Conservation (phyloP, 495 filamentous ascomycete species). For the Chaetomium fimeti region DNA sequence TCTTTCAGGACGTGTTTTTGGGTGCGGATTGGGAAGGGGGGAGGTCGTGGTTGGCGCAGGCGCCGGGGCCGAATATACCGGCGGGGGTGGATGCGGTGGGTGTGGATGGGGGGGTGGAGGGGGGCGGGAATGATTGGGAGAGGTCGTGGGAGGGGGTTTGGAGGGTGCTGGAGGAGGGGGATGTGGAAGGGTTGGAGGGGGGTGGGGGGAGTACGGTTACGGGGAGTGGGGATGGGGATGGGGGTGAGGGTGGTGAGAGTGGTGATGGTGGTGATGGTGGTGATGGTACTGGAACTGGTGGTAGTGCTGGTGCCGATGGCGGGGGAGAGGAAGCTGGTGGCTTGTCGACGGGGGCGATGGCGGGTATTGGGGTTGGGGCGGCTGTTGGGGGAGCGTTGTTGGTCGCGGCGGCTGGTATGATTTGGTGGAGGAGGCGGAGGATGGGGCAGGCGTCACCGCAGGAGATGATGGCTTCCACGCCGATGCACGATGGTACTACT, state of each 20-base stretch:
- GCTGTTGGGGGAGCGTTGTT: not conserved
- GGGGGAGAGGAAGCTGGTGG: not conserved
- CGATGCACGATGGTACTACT: not conserved
- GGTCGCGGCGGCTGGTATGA: not conserved
- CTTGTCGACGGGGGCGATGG: not conserved
- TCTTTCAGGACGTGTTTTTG: slow-evolving; percentile 19
- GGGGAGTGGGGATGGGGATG: not conserved
- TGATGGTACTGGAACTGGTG: not conserved
- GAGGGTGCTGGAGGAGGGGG: not conserved
- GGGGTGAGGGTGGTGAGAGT: not conserved
- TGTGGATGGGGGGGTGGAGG: not conserved
- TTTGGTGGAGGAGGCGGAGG: slow-evolving; percentile 3
- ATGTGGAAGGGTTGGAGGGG: not conserved
- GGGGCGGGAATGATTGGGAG: not conserved
- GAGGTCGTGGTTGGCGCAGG: slow-evolving; percentile 8
- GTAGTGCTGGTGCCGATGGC: not conserved
- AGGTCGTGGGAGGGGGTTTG: slow-evolving; percentile 17
- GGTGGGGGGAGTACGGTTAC: not conserved
- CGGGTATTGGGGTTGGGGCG: slow-evolving; percentile 2
- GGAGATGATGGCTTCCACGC: not conserved
- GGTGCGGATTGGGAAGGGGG: slow-evolving; percentile 12
- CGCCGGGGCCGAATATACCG: slow-evolving; percentile 1
- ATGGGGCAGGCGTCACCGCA: not conserved
- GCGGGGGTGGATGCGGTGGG: not conserved
- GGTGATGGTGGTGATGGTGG: not conserved